phyloP scores from a whole-genome alignment of 352 stramenopile genomes.

The Globisporangium apiculatum region DNA sequence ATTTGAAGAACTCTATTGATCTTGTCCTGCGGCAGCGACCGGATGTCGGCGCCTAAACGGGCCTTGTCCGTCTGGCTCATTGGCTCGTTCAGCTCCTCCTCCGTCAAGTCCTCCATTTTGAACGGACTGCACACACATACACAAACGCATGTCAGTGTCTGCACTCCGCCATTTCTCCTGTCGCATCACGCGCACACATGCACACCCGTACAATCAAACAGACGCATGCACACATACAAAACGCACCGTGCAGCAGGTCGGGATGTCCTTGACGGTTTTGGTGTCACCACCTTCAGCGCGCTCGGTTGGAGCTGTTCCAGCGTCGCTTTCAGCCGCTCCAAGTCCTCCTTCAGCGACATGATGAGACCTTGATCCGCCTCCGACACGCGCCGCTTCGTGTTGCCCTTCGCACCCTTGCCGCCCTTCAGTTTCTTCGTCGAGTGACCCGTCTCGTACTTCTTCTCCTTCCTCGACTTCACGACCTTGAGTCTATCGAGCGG shows the following conservation, averaged over 20 bases:
- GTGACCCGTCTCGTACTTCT: constrained; percentile 39
- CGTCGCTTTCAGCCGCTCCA: constrained; percentile 83
- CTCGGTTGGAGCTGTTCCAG: constrained; percentile 71
- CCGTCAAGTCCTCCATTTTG: constrained; percentile 85
- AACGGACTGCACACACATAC: constrained; percentile 47
- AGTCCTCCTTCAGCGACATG: constrained; percentile 84
- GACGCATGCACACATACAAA: not conserved
- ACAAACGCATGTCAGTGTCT: constrained; percentile 4
- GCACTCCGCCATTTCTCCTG: too few relatives aligned
- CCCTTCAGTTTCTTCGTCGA: constrained; percentile 71
- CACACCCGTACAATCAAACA: not conserved
- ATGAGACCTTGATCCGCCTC: constrained; percentile 71
- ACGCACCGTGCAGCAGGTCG: constrained; percentile 58
- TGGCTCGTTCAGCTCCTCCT: constrained; percentile 81
- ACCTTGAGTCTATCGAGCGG: constrained; percentile 26
- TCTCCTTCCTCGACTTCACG: constrained; percentile 67
- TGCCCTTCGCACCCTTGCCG: constrained; percentile 68
- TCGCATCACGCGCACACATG: too few relatives aligned
- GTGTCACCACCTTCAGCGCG: constrained; percentile 29
- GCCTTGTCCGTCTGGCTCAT: constrained; percentile 84
- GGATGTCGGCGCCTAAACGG: constrained; percentile 74
- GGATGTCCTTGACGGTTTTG: constrained; percentile 33
- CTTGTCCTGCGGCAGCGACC: constrained; percentile 77
- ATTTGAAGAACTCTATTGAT: constrained; percentile 87
- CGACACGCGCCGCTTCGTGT: constrained; percentile 48